A percentile compares a stretch with the other conserved stretches of the same genome.
Evolutionary conservation across 139 green algal genomes (phyloP).

Genomic region (Zygnema circumcarinatum): DNA sequence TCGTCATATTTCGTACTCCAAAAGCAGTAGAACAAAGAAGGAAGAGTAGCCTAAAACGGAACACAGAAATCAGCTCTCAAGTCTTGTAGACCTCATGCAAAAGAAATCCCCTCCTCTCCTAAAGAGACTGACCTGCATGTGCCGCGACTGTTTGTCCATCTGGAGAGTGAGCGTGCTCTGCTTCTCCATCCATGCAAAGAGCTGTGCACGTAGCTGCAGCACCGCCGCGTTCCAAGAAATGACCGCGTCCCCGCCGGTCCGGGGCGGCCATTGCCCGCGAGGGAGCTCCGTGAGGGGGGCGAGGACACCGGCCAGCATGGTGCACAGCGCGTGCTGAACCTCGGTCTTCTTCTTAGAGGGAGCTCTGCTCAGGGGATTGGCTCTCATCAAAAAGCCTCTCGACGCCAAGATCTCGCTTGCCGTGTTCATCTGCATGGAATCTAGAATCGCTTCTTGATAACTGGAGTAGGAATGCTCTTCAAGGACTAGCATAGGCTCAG

Average conservation of each 20-base stretch:
- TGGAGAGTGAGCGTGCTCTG: constrained; percentile 67
- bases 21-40: too few relatives aligned
- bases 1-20: too few relatives aligned
- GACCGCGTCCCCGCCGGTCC: constrained; percentile 13
- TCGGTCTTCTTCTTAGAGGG: constrained; percentile 83
- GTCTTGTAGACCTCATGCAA: too few relatives aligned
- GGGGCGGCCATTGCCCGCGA: constrained; percentile 37
- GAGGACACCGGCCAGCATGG: constrained; percentile 80
- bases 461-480: too few relatives aligned
- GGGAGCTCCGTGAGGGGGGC: constrained; percentile 63
- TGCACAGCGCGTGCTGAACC: constrained; percentile 74
- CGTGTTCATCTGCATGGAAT: constrained; percentile 27
- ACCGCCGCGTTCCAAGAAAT: constrained; percentile 64
- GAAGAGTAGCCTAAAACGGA: too few relatives aligned
- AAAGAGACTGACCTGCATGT: constrained; percentile 57
- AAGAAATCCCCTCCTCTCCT: too few relatives aligned
- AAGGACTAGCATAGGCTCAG: too few relatives aligned
- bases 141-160: constrained; percentile 82
- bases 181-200: constrained; percentile 71
- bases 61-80: too few relatives aligned
- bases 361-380: constrained; percentile 74
- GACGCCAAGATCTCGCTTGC: constrained; percentile 5
- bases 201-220: constrained; percentile 65
- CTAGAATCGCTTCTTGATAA: too few relatives aligned
- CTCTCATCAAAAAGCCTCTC: constrained; percentile 67